phyloP scores from a whole-genome alignment of 164 flowering plant genomes.

The Malania oleifera region DNA sequence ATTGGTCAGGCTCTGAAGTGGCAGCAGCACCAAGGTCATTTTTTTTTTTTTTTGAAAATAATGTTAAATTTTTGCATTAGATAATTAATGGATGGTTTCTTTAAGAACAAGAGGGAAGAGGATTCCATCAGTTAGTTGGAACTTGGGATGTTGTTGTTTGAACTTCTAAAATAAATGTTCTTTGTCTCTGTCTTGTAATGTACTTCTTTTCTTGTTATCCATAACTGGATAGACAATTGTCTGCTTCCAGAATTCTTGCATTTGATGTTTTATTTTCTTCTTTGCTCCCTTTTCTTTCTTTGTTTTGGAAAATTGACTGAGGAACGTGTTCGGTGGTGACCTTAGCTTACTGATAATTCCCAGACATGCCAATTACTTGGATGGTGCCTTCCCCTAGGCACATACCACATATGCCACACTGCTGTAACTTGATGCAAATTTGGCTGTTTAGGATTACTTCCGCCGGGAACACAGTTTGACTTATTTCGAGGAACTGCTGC shows the following conservation, averaged over 20 bases:
- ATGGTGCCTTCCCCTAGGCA: not conserved
- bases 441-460: constrained; percentile 72
- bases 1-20: constrained; percentile 98
- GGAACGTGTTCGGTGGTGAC: not conserved
- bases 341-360: too few relatives aligned
- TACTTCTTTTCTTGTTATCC: not conserved
- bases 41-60: too few relatives aligned
- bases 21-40: constrained; percentile 97
- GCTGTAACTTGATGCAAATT: not conserved
- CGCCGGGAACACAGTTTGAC: constrained; percentile 98
- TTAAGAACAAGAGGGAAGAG: too few relatives aligned
- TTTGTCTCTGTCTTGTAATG: not conserved
- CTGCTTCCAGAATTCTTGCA: too few relatives aligned
- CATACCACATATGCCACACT: not conserved
- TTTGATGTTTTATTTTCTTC: too few relatives aligned
- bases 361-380: not conserved
- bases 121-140: too few relatives aligned
- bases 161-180: too few relatives aligned
- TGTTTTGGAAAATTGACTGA: not conserved
- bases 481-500: constrained; percentile 98
- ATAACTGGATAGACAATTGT: too few relatives aligned
- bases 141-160: too few relatives aligned
- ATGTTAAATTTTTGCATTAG: too few relatives aligned
- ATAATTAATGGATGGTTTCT: too few relatives aligned
- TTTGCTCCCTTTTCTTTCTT: not conserved